Evolutionary conservation across 108 stramenopile species (phyloP).

Genomic region (Seminavis robusta): DNA sequence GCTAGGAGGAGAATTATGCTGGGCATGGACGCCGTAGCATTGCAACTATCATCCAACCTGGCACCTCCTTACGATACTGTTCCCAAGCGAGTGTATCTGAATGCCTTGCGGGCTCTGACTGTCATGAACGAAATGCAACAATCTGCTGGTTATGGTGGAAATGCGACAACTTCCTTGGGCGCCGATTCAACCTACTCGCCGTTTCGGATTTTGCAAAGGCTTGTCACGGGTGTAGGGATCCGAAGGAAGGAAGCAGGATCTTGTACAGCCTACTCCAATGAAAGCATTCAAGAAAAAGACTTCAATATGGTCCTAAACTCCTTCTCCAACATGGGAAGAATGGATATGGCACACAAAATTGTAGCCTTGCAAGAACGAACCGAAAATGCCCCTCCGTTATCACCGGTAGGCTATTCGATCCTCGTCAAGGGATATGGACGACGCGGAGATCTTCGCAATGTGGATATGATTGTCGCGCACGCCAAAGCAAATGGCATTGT

Average conservation of each 20-base stretch:
- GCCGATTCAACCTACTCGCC: constrained; percentile 23
- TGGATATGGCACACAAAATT: constrained; percentile 70
- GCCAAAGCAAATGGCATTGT: constrained; percentile 18
- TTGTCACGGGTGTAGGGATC: constrained; percentile 60
- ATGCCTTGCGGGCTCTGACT: constrained; percentile 57
- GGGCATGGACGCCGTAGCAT: constrained; percentile 44
- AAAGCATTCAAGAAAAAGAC: constrained; percentile 56
- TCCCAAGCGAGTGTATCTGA: constrained; percentile 40
- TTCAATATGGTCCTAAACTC: constrained; percentile 76
- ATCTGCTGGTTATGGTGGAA: neutral
- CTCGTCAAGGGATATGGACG: constrained; percentile 73
- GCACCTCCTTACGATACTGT: constrained; percentile 42
- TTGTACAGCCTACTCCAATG: neutral
- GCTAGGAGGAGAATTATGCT: constrained; percentile 21
- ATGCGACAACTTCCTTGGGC: neutral
- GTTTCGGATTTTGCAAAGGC: constrained; percentile 71
- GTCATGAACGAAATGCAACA: constrained; percentile 15
- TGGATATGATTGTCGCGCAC: constrained; percentile 49
- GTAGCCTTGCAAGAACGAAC: constrained; percentile 71
- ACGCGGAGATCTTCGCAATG: constrained; percentile 49
- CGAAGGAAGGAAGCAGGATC: constrained; percentile 11
- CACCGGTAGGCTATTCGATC: constrained; percentile 74
- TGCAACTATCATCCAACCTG: constrained; percentile 46
- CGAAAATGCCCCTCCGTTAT: constrained; percentile 53
- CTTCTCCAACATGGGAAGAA: constrained; percentile 40